Conservation (phyloP, 805 yeast genomes). For the Cyberlindnera mississippiensis region DNA sequence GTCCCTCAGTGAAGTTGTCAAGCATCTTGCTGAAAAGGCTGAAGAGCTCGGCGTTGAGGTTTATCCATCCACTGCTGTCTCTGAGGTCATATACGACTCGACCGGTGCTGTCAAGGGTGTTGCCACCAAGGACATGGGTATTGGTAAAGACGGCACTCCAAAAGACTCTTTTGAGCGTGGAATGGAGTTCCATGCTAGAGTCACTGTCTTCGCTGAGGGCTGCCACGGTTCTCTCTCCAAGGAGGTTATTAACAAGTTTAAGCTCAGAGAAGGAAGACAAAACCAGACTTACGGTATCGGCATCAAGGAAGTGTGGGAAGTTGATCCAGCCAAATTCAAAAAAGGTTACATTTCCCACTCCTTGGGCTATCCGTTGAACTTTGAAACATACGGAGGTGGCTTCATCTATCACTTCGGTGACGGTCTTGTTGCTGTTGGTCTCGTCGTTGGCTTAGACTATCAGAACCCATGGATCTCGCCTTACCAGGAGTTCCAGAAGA, state of each 20-base stretch:
- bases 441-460: conserved; percentile 94
- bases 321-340: conserved; percentile 72
- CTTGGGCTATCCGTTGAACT: conserved; percentile 79
- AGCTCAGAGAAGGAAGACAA: conserved; percentile 57
- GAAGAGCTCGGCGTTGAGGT: conserved; percentile 92
- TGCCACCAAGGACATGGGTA: conserved; percentile 92
- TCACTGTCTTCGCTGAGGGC: conserved; percentile 94
- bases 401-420: conserved; percentile 97
- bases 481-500: conserved; percentile 89
- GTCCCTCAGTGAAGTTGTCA: conserved; percentile 75
- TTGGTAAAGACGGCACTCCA: conserved; percentile 70
- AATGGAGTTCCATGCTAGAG: conserved; percentile 91
- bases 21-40: conserved; percentile 81
- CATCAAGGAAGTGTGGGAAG: conserved; percentile 96
- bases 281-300: conserved; percentile 96
- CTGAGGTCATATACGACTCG: conserved; percentile 63
- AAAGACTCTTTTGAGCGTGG: conserved; percentile 89
- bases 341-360: conserved; percentile 82
- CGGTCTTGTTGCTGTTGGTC: conserved; percentile 83
- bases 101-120: conserved; percentile 76
- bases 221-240: conserved; percentile 94
- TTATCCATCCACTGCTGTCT: conserved; percentile 85
- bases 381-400: conserved; percentile 89
- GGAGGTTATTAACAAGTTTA: conserved; percentile 63
- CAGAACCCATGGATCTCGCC: conserved; percentile 94